phyloP scores from a whole-genome alignment of 1,139 yeast species.

The Kodamaea arcana region DNA sequence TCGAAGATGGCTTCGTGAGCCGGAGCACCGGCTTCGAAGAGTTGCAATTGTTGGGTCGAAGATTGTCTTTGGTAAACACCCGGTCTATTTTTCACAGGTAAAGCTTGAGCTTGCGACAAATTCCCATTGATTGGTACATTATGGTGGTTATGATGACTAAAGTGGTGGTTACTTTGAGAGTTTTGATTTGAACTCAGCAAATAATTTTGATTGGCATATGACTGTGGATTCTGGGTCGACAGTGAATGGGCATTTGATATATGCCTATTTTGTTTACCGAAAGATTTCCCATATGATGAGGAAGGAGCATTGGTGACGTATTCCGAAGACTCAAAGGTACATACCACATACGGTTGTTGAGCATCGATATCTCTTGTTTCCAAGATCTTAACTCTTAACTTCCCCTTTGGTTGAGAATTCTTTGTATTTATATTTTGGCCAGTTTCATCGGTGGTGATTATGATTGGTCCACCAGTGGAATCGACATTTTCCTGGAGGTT shows the following conservation, averaged over 20 bases:
- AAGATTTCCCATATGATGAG: conserved; percentile 49
- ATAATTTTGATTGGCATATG: too few species aligned
- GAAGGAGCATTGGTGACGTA: conserved; percentile 76
- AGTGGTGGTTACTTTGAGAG: conserved; percentile 7
- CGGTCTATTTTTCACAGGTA: conserved; percentile 32
- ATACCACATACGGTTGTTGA: conserved; percentile 84
- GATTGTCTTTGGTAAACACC: conserved; percentile 59
- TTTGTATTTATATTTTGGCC: conserved; percentile 33
- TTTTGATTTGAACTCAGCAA: too few species aligned
- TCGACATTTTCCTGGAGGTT: not conserved
- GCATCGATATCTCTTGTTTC: conserved; percentile 68
- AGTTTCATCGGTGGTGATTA: conserved; percentile 45
- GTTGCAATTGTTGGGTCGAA: conserved; percentile 55
- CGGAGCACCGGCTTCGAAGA: conserved; percentile 1
- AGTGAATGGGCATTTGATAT: conserved; percentile 11
- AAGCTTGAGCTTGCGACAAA: conserved; percentile 11
- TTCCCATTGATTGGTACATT: conserved; percentile 11
- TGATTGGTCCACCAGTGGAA: conserved; percentile 26
- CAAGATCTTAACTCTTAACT: conserved; percentile 71
- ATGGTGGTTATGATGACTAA: conserved; percentile 11
- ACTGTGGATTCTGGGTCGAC: conserved; percentile 7
- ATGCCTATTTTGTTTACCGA: conserved; percentile 9
- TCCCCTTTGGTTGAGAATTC: conserved; percentile 65
- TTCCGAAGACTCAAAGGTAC: conserved; percentile 90
- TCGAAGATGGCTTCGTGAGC: conserved; percentile 90